These are phyloP conservation scores for Arthrinium phaeospermum DNA, from an alignment of 2,329 filamentous ascomycete species.

Conservation along the genomic window DNA sequence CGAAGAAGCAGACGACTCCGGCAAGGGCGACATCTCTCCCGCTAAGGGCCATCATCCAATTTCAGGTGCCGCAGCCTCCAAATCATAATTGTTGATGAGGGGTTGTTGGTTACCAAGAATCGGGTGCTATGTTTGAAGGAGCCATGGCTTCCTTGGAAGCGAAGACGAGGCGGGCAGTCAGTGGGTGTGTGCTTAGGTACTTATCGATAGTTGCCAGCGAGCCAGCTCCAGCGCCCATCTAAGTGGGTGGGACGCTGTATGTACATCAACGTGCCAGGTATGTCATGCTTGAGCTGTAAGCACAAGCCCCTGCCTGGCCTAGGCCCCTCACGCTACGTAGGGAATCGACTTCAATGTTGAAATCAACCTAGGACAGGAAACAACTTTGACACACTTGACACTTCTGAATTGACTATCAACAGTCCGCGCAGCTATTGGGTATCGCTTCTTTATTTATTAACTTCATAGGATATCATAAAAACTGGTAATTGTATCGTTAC, in stretches of 20 bases:
- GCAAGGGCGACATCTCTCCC: slow-evolving; percentile 74
- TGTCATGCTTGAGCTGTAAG: background rate
- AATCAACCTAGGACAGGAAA: background rate
- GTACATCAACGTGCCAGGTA: no score
- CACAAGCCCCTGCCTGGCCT: background rate
- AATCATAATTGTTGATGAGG: slow-evolving; percentile 39
- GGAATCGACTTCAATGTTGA: background rate
- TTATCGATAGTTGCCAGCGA: slow-evolving; percentile 13
- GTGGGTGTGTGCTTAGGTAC: background rate
- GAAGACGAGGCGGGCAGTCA: background rate
- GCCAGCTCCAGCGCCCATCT: background rate
- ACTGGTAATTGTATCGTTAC: background rate
- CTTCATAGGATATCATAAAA: background rate
- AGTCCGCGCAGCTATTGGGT: background rate
- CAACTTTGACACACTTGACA: no score
- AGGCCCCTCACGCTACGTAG: background rate
- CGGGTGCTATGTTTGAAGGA: slow-evolving; percentile 20
- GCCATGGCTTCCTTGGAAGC: background rate
- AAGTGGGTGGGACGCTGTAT: background rate
- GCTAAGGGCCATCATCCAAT: slow-evolving; percentile 69
- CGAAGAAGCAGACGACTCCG: slow-evolving; percentile 74
- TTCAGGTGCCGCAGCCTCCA: slow-evolving; percentile 39
- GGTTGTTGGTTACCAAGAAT: slow-evolving; percentile 10
- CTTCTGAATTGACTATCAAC: background rate
- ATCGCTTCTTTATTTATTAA: slow-evolving; percentile 5